phyloP scores from a whole-genome alignment of 768 basidiomycete genomes.

The Lactifluus subvellereus region DNA sequence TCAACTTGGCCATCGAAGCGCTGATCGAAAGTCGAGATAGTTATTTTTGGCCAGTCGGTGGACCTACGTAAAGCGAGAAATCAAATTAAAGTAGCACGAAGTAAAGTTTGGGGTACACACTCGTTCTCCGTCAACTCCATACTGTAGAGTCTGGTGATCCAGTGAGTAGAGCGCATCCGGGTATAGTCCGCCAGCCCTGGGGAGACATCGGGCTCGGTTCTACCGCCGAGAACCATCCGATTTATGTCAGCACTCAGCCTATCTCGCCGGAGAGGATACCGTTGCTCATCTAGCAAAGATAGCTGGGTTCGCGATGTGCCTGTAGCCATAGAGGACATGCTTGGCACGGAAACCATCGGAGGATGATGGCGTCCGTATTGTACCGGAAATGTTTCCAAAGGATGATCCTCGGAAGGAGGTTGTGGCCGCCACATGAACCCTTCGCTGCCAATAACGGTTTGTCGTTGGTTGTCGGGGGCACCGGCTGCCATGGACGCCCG shows the following conservation, averaged over 20 bases:
- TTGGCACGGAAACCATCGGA: conserved; percentile 44
- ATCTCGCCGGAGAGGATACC: conserved; percentile 42
- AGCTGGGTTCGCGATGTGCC: conserved; percentile 18
- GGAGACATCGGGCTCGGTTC: conserved; percentile 39
- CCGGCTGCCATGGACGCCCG: conserved; percentile 27
- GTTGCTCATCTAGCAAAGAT: neutral
- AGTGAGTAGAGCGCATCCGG: conserved; percentile 65
- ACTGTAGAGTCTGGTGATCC: conserved; percentile 58
- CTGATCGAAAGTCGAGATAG: conserved; percentile 56
- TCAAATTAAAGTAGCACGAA: neutral
- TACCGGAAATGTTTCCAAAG: conserved; percentile 31
- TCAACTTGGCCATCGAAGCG: conserved; percentile 52
- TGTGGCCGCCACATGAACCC: conserved; percentile 17
- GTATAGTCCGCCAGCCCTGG: conserved; percentile 48
- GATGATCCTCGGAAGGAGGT: conserved; percentile 30
- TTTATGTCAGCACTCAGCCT: conserved; percentile 59
- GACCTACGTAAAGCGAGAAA: conserved; percentile 9
- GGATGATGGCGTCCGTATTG: conserved; percentile 22
- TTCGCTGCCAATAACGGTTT: conserved; percentile 23
- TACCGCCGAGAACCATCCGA: conserved; percentile 57
- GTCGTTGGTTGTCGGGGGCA: conserved; percentile 24
- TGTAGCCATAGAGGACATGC: conserved; percentile 40
- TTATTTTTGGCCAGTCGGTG: conserved; percentile 41
- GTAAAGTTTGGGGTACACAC: conserved; percentile 35
- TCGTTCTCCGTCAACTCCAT: conserved; percentile 42